Evolutionary conservation across 768 basidiomycete genomes (phyloP).

Genomic region (Rickenella mellea): DNA sequence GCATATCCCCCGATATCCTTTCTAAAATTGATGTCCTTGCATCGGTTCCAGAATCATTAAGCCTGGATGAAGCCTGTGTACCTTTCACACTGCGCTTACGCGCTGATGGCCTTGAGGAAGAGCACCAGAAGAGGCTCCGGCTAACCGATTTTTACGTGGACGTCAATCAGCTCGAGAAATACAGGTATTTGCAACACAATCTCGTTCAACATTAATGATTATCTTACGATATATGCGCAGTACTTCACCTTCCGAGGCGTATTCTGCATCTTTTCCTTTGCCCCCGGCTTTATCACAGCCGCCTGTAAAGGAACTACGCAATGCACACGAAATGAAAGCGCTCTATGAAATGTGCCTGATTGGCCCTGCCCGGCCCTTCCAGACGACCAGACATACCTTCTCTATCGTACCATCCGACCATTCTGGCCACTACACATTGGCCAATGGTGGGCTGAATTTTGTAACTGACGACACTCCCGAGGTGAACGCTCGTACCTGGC

Average conservation of each 20-base stretch:
- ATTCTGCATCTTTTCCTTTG: constrained; percentile 40
- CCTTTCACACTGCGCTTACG: constrained; percentile 55
- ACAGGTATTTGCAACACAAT: constrained; percentile 37
- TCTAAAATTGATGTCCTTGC: constrained; percentile 57
- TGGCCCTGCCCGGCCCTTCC: constrained; percentile 10
- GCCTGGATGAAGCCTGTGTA: constrained; percentile 36
- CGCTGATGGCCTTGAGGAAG: constrained; percentile 37
- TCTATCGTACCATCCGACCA: constrained; percentile 40
- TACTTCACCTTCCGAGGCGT: constrained; percentile 29
- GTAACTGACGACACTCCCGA: constrained; percentile 23
- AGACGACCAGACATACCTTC: constrained; percentile 30
- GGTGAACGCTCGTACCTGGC: constrained; percentile 34
- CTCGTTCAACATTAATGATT: background rate
- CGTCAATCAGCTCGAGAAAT: constrained; percentile 55
- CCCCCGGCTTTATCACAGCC: constrained; percentile 52
- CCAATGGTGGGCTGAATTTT: constrained; percentile 43
- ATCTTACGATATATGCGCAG: constrained; percentile 20
- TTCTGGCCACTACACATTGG: constrained; percentile 37
- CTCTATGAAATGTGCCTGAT: constrained; percentile 25
- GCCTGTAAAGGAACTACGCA: constrained; percentile 46
- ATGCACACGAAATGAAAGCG: constrained; percentile 38
- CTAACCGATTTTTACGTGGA: constrained; percentile 47
- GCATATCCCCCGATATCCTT: constrained; percentile 44
- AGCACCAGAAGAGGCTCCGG: constrained; percentile 45
- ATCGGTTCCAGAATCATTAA: constrained; percentile 46